Evolutionary conservation across 768 basidiomycete species (phyloP).

Genomic region (Lentinus brumalis): DNA sequence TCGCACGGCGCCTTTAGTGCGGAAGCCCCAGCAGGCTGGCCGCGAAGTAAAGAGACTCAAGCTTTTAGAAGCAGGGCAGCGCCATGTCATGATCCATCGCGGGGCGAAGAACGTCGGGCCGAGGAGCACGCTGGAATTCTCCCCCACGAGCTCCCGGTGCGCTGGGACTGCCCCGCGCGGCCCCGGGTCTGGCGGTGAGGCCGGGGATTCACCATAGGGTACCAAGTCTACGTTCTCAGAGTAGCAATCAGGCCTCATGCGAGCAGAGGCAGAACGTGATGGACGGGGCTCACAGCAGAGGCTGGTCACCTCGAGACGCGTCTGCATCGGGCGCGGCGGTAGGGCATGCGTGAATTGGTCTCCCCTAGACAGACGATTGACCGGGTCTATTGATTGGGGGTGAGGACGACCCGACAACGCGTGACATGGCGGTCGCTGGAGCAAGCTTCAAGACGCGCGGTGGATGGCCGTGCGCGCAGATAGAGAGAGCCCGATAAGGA

Average conservation of each 20-base stretch:
- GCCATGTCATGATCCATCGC: not conserved
- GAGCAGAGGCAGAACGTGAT: not conserved
- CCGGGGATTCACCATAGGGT: conserved; percentile 8
- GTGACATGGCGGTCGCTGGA: not conserved
- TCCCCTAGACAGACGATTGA: no score
- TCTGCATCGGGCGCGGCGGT: not conserved
- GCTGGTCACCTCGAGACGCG: no score
- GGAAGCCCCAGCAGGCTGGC: not conserved
- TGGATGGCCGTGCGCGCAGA: not conserved
- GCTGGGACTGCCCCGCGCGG: not conserved
- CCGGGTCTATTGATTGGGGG: no score
- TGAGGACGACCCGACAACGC: no score
- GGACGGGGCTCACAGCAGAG: not conserved
- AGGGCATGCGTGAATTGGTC: not conserved
- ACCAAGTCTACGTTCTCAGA: not conserved
- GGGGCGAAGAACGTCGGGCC: conserved; percentile 10
- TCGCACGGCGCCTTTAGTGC: not conserved
- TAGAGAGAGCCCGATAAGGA: conserved; percentile 4
- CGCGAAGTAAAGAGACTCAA: not conserved
- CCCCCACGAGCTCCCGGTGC: not conserved
- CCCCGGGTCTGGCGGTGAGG: conserved; percentile 1
- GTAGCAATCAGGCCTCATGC: not conserved
- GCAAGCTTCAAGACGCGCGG: not conserved
- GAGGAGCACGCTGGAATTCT: conserved; percentile 11
- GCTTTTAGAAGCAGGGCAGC: conserved; percentile 1